These are phyloP conservation scores for Aspergillus cristatus DNA, from an alignment of 495 filamentous ascomycete species.

Conservation along the genomic window DNA sequence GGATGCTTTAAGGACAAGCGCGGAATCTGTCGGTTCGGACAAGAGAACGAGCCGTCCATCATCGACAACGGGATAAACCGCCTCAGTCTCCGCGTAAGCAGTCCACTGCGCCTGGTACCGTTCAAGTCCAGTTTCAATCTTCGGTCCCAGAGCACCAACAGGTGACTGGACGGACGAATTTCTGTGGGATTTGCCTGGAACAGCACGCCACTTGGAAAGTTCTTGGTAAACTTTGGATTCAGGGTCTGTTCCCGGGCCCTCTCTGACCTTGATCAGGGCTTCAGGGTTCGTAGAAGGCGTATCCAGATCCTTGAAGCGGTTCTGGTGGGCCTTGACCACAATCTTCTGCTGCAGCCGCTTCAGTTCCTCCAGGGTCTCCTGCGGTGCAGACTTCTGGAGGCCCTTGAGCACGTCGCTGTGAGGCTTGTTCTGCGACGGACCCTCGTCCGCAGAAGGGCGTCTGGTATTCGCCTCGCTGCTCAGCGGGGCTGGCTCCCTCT, in stretches of 20 bases:
- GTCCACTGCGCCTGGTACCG: conserved; percentile 7
- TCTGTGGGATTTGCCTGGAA: not conserved
- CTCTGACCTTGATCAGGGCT: conserved; percentile 10
- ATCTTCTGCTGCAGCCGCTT: conserved; percentile 9
- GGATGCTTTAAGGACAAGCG: conserved; percentile 5
- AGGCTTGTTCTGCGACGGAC: not conserved
- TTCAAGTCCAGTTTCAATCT: not conserved
- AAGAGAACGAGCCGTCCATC: conserved; percentile 9
- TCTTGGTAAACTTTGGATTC: conserved; percentile 7
- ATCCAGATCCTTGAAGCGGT: conserved; percentile 4
- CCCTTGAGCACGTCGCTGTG: not conserved
- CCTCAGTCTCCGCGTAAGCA: conserved; percentile 6
- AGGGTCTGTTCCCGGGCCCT: conserved; percentile 14
- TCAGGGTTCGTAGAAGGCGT: conserved; percentile 8
- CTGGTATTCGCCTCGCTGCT: not conserved
- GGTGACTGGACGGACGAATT: no score
- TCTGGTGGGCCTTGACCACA: conserved; percentile 6
- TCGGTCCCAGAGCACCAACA: no score
- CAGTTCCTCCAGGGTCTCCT: conserved; percentile 8
- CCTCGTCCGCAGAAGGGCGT: not conserved
- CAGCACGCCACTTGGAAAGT: conserved; percentile 5
- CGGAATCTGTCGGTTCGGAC: conserved; percentile 1
- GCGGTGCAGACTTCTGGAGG: not conserved
- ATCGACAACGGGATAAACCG: conserved; percentile 8
- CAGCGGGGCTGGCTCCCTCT: not conserved